phyloP scores from a whole-genome alignment of 129 eudicot species.

The Sambucus nigra region DNA sequence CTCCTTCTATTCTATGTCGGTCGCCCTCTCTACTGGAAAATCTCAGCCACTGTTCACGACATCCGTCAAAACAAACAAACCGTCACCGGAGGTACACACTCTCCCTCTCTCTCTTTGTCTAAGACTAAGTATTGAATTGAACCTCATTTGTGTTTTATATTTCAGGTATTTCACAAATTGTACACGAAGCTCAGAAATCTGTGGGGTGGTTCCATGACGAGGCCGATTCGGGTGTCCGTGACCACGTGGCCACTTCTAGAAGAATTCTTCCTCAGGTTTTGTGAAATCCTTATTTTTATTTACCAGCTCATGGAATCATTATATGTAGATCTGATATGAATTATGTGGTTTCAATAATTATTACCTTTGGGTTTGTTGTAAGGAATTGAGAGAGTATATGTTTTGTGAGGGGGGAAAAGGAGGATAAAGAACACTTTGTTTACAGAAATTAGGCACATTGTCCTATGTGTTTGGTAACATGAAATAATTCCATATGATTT shows the following conservation, averaged over 20 bases:
- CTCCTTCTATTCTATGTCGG: constrained; percentile 34
- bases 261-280: constrained; percentile 30
- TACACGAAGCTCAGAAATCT: constrained; percentile 42
- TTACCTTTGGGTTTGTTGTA: neutral
- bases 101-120: neutral
- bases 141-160: neutral
- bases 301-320: neutral
- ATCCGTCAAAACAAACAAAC: constrained; percentile 47
- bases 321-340: neutral
- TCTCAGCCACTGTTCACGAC: constrained; percentile 60
- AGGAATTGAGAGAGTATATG: neutral
- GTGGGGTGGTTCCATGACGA: constrained; percentile 53
- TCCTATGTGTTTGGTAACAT: neutral
- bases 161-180: constrained; percentile 38
- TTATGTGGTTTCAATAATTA: neutral
- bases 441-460: no score
- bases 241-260: constrained; percentile 10
- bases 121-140: neutral
- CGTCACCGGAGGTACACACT: constrained; percentile 37
- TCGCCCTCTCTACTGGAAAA: constrained; percentile 66
- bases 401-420: no score
- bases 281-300: constrained; percentile 5
- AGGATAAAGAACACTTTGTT: no score
- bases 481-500: neutral
- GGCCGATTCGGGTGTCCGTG: constrained; percentile 27